Conservation (phyloP, 2,329 filamentous ascomycete species). For the Dactylellina leptospora region DNA sequence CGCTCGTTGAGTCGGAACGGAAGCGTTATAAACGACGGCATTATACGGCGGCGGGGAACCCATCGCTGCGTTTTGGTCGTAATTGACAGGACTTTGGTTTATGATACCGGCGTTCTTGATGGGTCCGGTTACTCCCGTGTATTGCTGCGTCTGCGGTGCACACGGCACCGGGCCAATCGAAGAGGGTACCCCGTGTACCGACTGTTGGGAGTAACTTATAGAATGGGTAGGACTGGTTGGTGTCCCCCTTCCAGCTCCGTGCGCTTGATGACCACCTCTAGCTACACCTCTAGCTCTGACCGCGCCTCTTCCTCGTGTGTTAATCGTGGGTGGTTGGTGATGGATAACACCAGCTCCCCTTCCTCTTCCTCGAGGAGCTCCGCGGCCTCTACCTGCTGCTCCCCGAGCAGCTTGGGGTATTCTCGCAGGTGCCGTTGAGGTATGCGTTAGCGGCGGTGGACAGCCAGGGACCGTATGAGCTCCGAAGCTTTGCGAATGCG, state of each 20-base stretch:
- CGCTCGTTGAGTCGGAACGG: conserved; percentile 13
- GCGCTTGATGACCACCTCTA: not conserved
- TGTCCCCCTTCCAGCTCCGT: conserved; percentile 4
- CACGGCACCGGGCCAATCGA: conserved; percentile 14
- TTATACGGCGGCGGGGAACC: conserved; percentile 34
- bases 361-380: not conserved
- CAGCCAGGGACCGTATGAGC: not conserved
- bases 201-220: not conserved
- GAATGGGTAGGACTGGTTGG: not conserved
- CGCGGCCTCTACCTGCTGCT: conserved; percentile 20
- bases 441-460: conserved; percentile 17
- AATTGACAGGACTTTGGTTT: not conserved
- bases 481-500: conserved; percentile 20
- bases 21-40: conserved; percentile 1
- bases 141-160: not conserved
- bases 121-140: not conserved
- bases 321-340: not conserved
- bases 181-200: not conserved
- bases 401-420: conserved; percentile 7
- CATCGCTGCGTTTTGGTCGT: conserved; percentile 1
- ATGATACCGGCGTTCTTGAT: not conserved
- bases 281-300: conserved; percentile 12
- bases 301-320: conserved; percentile 9
- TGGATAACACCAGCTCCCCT: not conserved
- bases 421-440: conserved; percentile 16